Evolutionary conservation across 2,329 filamentous ascomycete genomes (phyloP).

Genomic region (Knufia fluminis): DNA sequence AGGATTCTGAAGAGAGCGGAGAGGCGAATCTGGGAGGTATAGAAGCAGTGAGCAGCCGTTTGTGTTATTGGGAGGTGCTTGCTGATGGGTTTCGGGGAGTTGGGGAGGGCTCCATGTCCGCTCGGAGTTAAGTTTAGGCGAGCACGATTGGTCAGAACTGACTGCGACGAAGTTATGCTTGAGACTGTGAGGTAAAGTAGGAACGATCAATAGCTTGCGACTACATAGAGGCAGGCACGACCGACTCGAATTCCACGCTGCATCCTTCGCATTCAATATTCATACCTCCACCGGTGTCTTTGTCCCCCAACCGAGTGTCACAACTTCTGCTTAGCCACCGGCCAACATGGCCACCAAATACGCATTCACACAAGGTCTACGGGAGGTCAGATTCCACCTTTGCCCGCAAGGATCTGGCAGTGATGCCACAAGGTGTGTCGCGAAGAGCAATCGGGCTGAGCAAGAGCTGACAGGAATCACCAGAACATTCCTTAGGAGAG

Average conservation of each 20-base stretch:
- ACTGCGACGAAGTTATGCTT: conserved; percentile 1
- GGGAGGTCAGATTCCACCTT: conserved; percentile 94
- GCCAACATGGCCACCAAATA: conserved; percentile 80
- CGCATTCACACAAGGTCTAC: conserved; percentile 77
- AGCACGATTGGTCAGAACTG: background rate
- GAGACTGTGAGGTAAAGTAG: background rate
- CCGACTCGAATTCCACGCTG: too few species aligned
- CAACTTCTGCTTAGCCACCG: conserved; percentile 8
- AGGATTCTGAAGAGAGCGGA: conserved; percentile 5
- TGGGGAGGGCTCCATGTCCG: background rate
- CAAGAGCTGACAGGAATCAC: conserved; percentile 1
- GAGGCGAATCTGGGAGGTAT: conserved; percentile 24
- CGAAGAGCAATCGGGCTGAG: background rate
- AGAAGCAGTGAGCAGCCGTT: conserved; percentile 25
- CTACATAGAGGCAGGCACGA: background rate
- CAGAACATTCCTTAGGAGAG: conserved; percentile 80
- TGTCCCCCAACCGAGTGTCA: background rate
- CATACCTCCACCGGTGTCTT: too few species aligned
- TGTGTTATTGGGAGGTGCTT: background rate
- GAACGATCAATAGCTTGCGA: background rate
- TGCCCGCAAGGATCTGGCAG: conserved; percentile 91
- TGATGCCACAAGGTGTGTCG: conserved; percentile 69
- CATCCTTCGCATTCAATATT: too few species aligned
- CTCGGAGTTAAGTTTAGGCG: conserved; percentile 1
- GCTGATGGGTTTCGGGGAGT: conserved; percentile 2